These are phyloP conservation scores for Candida ortonii DNA, from an alignment of 805 yeast species.

Conservation along the genomic window DNA sequence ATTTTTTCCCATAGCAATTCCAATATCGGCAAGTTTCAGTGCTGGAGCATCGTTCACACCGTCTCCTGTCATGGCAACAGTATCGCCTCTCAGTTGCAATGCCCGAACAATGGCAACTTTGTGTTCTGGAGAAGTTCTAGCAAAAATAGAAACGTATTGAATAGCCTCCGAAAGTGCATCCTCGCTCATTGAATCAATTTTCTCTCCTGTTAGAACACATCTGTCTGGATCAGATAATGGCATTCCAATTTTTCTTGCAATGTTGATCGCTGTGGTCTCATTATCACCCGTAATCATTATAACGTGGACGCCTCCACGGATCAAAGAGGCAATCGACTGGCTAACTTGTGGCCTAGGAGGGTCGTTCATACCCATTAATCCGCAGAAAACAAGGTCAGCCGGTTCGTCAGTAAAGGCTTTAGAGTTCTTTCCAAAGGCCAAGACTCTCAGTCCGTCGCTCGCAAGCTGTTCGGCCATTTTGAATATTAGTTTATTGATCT, in stretches of 20 bases:
- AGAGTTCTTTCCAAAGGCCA: conserved; percentile 67
- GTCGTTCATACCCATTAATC: conserved; percentile 93
- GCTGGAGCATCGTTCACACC: conserved; percentile 99
- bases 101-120: conserved; percentile 88
- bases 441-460: conserved; percentile 77
- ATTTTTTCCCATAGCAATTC: conserved; percentile 88
- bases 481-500: conserved; percentile 43
- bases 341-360: conserved; percentile 93
- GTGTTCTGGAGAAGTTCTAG: conserved; percentile 94
- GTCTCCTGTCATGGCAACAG: conserved; percentile 99
- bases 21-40: conserved; percentile 90
- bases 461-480: conserved; percentile 67
- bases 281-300: conserved; percentile 97
- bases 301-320: conserved; percentile 95
- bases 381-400: conserved; percentile 68
- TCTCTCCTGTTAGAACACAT: conserved; percentile 82
- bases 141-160: conserved; percentile 81
- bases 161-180: conserved; percentile 73
- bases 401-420: conserved; percentile 44
- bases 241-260: conserved; percentile 89
- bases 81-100: conserved; percentile 83
- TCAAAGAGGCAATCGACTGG: conserved; percentile 65
- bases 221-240: conserved; percentile 61
- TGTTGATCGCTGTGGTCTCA: conserved; percentile 79
- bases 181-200: conserved; percentile 69